These are phyloP conservation scores for Crucibulum laeve DNA, from an alignment of 768 basidiomycete genomes.

Conservation along the genomic window DNA sequence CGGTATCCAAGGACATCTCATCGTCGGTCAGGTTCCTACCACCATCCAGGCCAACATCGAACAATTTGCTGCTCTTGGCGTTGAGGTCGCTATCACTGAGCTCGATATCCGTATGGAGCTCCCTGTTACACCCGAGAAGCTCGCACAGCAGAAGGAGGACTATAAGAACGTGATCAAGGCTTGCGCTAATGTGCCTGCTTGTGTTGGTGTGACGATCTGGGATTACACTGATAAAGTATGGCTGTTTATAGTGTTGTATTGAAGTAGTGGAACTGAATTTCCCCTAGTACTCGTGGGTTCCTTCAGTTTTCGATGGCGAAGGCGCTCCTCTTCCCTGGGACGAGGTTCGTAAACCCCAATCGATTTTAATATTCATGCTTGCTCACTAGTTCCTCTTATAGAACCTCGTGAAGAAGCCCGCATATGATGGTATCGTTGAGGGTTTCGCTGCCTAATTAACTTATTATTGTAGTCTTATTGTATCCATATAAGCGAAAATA, in stretches of 20 bases:
- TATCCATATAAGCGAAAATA: no score
- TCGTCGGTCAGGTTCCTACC: slow-evolving; percentile 51
- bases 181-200: slow-evolving; percentile 39
- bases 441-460: slow-evolving; percentile 15
- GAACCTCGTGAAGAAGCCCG: slow-evolving; percentile 39
- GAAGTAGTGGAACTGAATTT: not conserved
- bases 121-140: slow-evolving; percentile 42
- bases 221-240: slow-evolving; percentile 37
- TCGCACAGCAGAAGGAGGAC: slow-evolving; percentile 53
- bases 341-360: slow-evolving; percentile 14
- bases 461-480: not conserved
- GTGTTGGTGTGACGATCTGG: slow-evolving; percentile 44
- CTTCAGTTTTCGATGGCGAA: slow-evolving; percentile 30
- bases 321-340: slow-evolving; percentile 37
- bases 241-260: not conserved
- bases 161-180: slow-evolving; percentile 53
- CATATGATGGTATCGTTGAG: slow-evolving; percentile 40
- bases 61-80: slow-evolving; percentile 52
- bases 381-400: slow-evolving; percentile 8
- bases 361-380: not conserved
- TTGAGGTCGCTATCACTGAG: slow-evolving; percentile 68
- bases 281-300: slow-evolving; percentile 35
- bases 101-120: slow-evolving; percentile 60
- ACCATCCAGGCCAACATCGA: slow-evolving; percentile 42
- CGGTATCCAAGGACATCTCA: slow-evolving; percentile 57